Conservation (phyloP, 805 yeast species). For the Candida patagonica region DNA sequence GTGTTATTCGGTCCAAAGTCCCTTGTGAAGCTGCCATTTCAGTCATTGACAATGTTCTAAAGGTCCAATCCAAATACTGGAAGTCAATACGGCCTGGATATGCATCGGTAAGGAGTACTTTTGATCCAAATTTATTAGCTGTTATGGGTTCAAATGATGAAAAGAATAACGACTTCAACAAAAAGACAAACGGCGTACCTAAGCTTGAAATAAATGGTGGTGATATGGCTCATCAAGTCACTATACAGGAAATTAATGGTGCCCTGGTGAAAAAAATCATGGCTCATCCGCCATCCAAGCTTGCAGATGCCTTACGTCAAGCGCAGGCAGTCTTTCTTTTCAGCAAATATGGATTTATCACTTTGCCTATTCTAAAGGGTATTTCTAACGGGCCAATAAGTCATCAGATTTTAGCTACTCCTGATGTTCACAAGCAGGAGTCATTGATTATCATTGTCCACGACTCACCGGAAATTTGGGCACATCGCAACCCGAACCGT, state of each 20-base stretch:
- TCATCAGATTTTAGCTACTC: constrained; percentile 62
- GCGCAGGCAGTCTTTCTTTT: constrained; percentile 51
- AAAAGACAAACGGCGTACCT: neutral
- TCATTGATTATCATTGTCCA: constrained; percentile 66
- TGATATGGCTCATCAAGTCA: neutral
- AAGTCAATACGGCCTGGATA: constrained; percentile 65
- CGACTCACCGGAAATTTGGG: constrained; percentile 92
- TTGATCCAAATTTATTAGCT: neutral
- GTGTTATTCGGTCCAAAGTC: constrained; percentile 49
- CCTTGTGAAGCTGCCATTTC: constrained; percentile 74
- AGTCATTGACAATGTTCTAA: constrained; percentile 71
- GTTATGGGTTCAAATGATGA: constrained; percentile 4
- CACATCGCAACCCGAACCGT: constrained; percentile 64
- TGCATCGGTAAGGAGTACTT: constrained; percentile 1
- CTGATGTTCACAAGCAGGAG: constrained; percentile 49
- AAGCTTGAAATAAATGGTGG: neutral
- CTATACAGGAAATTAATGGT: neutral
- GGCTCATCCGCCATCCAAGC: constrained; percentile 2
- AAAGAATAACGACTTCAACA: neutral
- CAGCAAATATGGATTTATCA: constrained; percentile 47
- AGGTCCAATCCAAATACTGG: constrained; percentile 82
- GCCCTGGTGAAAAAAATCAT: neutral
- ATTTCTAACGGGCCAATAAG: constrained; percentile 33
- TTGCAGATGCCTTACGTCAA: constrained; percentile 60
- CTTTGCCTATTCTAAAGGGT: constrained; percentile 51